Evolutionary conservation across 352 stramenopile genomes (phyloP), one percentile per base, ranked within the genome.

Genomic region (Globisporangium cylindrosporum): DNA sequence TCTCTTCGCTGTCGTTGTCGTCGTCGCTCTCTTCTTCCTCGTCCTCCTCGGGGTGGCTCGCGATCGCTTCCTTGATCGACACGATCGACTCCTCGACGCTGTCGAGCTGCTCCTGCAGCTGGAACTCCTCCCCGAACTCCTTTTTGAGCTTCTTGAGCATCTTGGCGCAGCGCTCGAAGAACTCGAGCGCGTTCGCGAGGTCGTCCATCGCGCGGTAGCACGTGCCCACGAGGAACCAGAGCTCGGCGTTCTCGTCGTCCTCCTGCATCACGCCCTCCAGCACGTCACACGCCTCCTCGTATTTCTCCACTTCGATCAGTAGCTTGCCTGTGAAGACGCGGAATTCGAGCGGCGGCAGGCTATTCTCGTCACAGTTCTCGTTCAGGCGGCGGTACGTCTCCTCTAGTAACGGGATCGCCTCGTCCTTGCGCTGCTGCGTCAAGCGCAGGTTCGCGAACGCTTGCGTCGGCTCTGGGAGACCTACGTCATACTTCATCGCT

Each of bases 401-500:
- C 56, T 98, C 77, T 61, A 98, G 87, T 66, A 93, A 91, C n/a
- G 74, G 69, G 34, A 93, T 73, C 49, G 96, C 95, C 41, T 98
- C 96, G 22, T 93, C 77, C 64, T 89, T 92, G 73, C 92, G 88
- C 69, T 93, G 80, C 84, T 99, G 96, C 61, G 92, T 98, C 15
- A 99, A 81, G 6, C 95, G 88, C 38, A 99, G 76, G 78, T 97
- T 99, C 22, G 96, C 94, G 71, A 98, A 87, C 54, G 96, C 96
- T 84, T 99, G 96, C 29, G 94, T 91, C 43, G 95, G 93, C 80
- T 99, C 95, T 1, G 95, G 92, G 57, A 94, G 72, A 1, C 83
- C 85, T n/a, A 97, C 78, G 70, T 98, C 91, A 69, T 94, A 90
- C 75, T 93, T 86, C 71, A 98, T 83, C 41, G 96, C 95, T 32